Evolutionary conservation across 2,329 filamentous ascomycete genomes (phyloP).

Genomic region (Ophiostoma sp.): DNA sequence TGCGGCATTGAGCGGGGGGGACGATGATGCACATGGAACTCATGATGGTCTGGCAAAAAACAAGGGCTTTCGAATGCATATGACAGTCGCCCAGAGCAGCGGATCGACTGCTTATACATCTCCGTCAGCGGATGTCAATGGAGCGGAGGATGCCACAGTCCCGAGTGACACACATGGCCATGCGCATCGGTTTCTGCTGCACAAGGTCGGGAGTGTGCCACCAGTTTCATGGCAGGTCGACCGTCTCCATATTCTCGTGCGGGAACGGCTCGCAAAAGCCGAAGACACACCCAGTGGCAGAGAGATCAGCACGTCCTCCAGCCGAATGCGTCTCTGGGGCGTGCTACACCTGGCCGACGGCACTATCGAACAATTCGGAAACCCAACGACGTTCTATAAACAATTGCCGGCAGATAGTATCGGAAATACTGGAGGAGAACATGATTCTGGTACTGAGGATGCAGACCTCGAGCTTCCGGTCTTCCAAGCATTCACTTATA

Average conservation of each 20-base stretch:
- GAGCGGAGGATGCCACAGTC: constrained; percentile 41
- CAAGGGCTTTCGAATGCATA: constrained; percentile 41
- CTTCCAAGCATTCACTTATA: constrained; percentile 20
- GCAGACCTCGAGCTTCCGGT: constrained; percentile 17
- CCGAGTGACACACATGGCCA: constrained; percentile 37
- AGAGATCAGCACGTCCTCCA: constrained; percentile 29
- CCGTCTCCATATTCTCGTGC: constrained; percentile 49
- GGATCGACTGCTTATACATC: constrained; percentile 30
- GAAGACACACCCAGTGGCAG: background rate
- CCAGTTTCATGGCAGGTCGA: constrained; percentile 44
- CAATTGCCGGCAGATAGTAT: constrained; percentile 12
- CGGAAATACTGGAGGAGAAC: background rate
- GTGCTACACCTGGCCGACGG: constrained; percentile 38
- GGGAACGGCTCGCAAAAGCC: constrained; percentile 36
- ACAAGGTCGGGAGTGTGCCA: constrained; percentile 48
- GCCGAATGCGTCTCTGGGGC: constrained; percentile 55
- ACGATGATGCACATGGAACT: constrained; percentile 16
- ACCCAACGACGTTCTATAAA: constrained; percentile 29
- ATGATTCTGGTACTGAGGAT: background rate
- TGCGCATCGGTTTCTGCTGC: constrained; percentile 47
- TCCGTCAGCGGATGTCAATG: background rate
- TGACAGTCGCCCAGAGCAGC: constrained; percentile 53
- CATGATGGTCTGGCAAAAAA: constrained; percentile 2
- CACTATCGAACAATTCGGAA: constrained; percentile 29
- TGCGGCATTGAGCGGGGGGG: constrained; percentile 31